Evolutionary conservation across 2,329 filamentous ascomycete genomes (phyloP), one percentile per base, ranked within the genome.

Genomic region (Sarocladium kiliense): DNA sequence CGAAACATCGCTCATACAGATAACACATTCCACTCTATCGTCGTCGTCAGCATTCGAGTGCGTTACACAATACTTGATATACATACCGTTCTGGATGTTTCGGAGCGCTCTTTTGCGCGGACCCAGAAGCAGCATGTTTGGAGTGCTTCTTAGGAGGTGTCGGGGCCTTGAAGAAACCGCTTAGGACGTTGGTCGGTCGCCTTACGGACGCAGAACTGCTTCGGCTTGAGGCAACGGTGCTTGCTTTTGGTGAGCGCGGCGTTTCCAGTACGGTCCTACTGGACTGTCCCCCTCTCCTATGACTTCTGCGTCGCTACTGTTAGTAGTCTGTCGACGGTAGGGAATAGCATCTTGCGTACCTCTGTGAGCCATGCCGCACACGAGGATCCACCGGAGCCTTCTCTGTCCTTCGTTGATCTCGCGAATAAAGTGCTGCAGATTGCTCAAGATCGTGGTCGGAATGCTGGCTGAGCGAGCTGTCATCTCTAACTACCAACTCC

Each of bases 1-100:
- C 1, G 85, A 82, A 2, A 88, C 72, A 58, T 89, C 85, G 59
- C 89, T 86, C 65, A 86, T 73, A 66, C 91, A 96, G 23, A 81
- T 82, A 49, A 91, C 74, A 63, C 91, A 96, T 63, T 87, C 80
- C 44, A 87, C 78, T 57, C 86, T 91, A 50, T 14, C 14, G 18
- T 7, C 6, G 12, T 21, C 11, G 18, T 51, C 30, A 51, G 27
- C 27, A 34, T 36, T 7, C 12, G 5, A 19, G 3, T 11, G n/a
- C n/a, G n/a, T 21, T 23, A 3, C 7, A 27, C 14, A 27, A 14
- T 11, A n/a, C 6, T 9, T 27, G 10, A 14, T 11, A 27, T 3
- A 30, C 39, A 11, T 47, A 47, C 44, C 44, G 23, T n/a, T 47
- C 44, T 23, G 23, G 3, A 30, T 47, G 44, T 18, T 3, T 11